Conservation (phyloP, 2,329 filamentous ascomycete species). For the Diaporthe destruens region DNA sequence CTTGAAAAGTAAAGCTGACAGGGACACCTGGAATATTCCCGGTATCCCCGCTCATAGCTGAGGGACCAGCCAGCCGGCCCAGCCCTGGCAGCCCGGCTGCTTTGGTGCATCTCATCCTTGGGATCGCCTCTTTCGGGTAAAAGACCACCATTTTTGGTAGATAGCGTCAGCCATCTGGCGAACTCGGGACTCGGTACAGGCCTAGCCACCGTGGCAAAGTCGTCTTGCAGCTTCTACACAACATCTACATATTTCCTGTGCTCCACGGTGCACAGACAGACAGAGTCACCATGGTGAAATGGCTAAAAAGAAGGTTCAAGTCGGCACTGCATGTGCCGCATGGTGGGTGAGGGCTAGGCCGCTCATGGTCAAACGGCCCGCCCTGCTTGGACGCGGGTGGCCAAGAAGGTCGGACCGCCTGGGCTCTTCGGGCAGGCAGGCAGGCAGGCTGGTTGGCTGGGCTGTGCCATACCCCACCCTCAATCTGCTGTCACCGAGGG, state of each 20-base stretch:
- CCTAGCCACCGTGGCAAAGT: background rate
- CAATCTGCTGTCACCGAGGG: constrained; percentile 35
- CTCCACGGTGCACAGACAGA: background rate
- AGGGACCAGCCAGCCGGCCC: background rate
- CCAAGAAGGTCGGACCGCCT: constrained; percentile 8
- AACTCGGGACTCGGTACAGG: too few species aligned
- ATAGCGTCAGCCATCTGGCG: background rate
- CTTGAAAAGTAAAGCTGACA: constrained; percentile 6
- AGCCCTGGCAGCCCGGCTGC: background rate
- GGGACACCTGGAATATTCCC: constrained; percentile 4
- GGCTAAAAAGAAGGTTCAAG: constrained; percentile 17
- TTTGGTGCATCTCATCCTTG: background rate
- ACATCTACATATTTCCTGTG: too few species aligned
- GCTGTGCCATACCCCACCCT: constrained; percentile 25
- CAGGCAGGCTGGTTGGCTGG: background rate
- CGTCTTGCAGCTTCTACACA: too few species aligned
- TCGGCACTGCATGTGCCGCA: background rate
- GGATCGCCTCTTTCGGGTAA: background rate
- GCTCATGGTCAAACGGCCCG: constrained; percentile 18
- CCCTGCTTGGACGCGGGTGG: constrained; percentile 13
- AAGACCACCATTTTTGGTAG: too few species aligned
- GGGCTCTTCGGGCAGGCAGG: constrained; percentile 17
- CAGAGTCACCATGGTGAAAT: background rate
- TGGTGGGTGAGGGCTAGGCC: constrained; percentile 14
- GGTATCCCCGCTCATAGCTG: constrained; percentile 12